Percentiles rank a stretch among this genome's conserved stretches.
Conservation (phyloP, 306 rosid species). For the Quercus wislizeni region DNA sequence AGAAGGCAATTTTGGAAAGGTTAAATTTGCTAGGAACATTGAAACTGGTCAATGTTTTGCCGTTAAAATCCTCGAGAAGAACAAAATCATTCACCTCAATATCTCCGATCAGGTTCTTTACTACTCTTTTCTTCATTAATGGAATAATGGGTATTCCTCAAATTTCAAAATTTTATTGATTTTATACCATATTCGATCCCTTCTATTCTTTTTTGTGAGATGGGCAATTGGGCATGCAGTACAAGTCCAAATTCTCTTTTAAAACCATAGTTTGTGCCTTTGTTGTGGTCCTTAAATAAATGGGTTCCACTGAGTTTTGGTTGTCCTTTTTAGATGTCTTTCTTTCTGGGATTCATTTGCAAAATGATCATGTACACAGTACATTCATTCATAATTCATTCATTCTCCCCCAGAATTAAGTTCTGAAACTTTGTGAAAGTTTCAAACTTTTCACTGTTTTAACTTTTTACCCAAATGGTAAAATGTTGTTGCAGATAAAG, state of each 20-base stretch:
- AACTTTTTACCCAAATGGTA: background rate
- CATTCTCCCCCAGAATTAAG: background rate
- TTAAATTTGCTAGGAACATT: slow-evolving; percentile 60
- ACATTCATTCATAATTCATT: background rate
- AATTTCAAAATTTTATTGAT: no score
- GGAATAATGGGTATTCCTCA: background rate
- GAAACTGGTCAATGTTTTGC: slow-evolving; percentile 62
- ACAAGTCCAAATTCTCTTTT: background rate
- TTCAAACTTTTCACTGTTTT: background rate
- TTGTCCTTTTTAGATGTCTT: background rate
- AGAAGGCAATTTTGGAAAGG: slow-evolving; percentile 91
- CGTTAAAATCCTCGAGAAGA: slow-evolving; percentile 76
- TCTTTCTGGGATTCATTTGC: background rate
- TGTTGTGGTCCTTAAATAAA: no score
- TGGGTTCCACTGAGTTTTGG: background rate
- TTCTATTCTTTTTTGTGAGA: no score
- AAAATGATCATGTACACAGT: background rate
- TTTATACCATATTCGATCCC: no score
- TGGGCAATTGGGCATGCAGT: background rate
- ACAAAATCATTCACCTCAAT: slow-evolving; percentile 52
- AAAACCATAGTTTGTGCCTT: no score
- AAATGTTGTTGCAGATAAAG: slow-evolving; percentile 64
- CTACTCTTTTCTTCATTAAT: background rate
- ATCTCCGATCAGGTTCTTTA: slow-evolving; percentile 62
- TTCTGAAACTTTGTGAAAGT: background rate